Evolutionary conservation across 2,329 filamentous ascomycete genomes (phyloP).

Genomic region (Aphanocladium album): DNA sequence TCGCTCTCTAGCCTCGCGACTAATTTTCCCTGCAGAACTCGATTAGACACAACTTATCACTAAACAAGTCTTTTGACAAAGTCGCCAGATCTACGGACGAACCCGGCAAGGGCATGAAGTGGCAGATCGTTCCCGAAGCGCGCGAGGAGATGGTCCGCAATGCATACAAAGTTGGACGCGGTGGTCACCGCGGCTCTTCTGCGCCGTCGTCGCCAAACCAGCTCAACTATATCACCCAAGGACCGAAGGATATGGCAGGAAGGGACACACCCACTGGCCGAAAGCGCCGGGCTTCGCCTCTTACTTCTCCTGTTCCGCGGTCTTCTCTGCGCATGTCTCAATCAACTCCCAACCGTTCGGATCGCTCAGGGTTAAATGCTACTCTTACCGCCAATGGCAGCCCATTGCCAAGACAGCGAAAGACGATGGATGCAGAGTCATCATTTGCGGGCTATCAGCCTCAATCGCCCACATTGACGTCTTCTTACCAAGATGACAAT

Average conservation of each 20-base stretch:
- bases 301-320: conserved; percentile 50
- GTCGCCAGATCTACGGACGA: conserved; percentile 89
- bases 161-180: conserved; percentile 55
- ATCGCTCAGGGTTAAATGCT: conserved; percentile 34
- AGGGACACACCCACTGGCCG: conserved; percentile 47
- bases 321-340: conserved; percentile 46
- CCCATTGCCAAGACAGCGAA: conserved; percentile 54
- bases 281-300: conserved; percentile 52
- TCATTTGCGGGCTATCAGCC: conserved; percentile 47
- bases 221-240: conserved; percentile 56
- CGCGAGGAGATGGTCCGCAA: conserved; percentile 85
- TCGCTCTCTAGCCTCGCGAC: neutral
- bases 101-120: conserved; percentile 98
- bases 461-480: conserved; percentile 57
- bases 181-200: conserved; percentile 62
- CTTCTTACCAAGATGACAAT: conserved; percentile 57
- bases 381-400: conserved; percentile 52
- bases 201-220: conserved; percentile 64
- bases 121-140: conserved; percentile 82
- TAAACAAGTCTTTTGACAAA: conserved; percentile 94
- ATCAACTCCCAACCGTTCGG: conserved; percentile 51
- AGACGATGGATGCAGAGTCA: conserved; percentile 38
- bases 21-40: conserved; percentile 60
- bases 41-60: conserved; percentile 90
- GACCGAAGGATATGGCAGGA: conserved; percentile 50